These are phyloP conservation scores for Leptographium flavum DNA, from an alignment of 2,329 filamentous ascomycete genomes.

Conservation along the genomic window DNA sequence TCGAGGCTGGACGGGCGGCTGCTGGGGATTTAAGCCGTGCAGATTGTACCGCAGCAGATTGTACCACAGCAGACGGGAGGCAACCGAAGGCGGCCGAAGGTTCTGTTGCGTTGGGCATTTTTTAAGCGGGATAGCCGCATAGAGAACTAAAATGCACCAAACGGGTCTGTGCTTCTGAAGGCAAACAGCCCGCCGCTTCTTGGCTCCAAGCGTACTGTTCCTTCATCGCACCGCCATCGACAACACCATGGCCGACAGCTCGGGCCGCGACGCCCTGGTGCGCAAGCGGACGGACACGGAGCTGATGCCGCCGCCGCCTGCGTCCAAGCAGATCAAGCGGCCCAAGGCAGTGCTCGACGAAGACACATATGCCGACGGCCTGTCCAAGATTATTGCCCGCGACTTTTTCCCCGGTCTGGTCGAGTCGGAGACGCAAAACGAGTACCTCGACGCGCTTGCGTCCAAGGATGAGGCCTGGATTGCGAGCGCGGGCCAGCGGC, in stretches of 20 bases:
- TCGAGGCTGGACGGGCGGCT: background rate
- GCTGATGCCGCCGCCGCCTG: slow-evolving; percentile 78
- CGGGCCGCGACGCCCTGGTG: slow-evolving; percentile 43
- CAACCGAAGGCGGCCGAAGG: slow-evolving; percentile 10
- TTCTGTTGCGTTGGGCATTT: slow-evolving; percentile 3
- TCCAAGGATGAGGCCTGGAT: slow-evolving; percentile 82
- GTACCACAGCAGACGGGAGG: slow-evolving; percentile 2
- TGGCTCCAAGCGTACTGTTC: too few relatives aligned
- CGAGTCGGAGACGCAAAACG: slow-evolving; percentile 74
- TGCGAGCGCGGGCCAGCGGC: slow-evolving; percentile 55
- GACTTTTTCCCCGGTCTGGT: slow-evolving; percentile 92
- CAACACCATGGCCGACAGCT: slow-evolving; percentile 5
- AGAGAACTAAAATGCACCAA: background rate
- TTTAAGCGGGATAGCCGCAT: background rate
- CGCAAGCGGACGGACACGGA: slow-evolving; percentile 55
- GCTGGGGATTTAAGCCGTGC: background rate
- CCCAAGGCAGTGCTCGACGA: slow-evolving; percentile 82
- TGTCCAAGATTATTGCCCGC: slow-evolving; percentile 88
- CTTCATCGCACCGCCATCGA: background rate
- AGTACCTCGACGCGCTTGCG: slow-evolving; percentile 83
- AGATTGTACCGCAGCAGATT: background rate
- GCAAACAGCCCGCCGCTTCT: too few relatives aligned
- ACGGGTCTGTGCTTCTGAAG: background rate
- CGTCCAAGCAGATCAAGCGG: slow-evolving; percentile 78
- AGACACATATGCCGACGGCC: slow-evolving; percentile 77